Conservation (phyloP, 306 rosid species). For the Echinosophora koreensis region DNA sequence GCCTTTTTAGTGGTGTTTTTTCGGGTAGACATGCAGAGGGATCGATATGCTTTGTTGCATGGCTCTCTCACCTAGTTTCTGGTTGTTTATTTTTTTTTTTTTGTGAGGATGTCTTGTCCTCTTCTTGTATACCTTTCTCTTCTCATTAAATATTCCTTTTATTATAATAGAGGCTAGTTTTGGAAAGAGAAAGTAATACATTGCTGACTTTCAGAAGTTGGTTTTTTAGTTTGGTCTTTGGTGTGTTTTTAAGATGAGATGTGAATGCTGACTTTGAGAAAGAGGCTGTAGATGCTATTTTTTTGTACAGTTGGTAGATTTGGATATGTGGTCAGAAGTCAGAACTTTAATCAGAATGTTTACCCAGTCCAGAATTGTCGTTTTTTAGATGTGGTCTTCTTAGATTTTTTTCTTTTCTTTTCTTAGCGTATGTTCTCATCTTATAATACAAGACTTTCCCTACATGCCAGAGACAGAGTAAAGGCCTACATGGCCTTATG, state of each 20-base stretch:
- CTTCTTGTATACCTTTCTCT: no score
- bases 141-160: no score
- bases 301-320: slow-evolving; percentile 17
- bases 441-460: slow-evolving; percentile 1
- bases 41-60: no score
- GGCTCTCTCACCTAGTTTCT: no score
- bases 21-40: no score
- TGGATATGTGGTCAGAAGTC: slow-evolving; percentile 13
- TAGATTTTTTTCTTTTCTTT: neutral
- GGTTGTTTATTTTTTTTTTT: no score
- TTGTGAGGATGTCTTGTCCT: no score
- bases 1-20: no score
- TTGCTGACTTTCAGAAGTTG: slow-evolving; percentile 17
- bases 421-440: neutral
- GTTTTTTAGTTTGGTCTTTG: neutral
- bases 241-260: slow-evolving; percentile 6
- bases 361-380: neutral
- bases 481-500: neutral
- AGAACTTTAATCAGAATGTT: slow-evolving; percentile 7
- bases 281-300: neutral
- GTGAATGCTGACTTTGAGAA: neutral
- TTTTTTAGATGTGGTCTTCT: neutral
- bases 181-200: neutral
- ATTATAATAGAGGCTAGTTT: neutral
- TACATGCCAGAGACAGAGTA: neutral